Conservation (phyloP, 2,329 filamentous ascomycete species). For the Periconia digitata region DNA sequence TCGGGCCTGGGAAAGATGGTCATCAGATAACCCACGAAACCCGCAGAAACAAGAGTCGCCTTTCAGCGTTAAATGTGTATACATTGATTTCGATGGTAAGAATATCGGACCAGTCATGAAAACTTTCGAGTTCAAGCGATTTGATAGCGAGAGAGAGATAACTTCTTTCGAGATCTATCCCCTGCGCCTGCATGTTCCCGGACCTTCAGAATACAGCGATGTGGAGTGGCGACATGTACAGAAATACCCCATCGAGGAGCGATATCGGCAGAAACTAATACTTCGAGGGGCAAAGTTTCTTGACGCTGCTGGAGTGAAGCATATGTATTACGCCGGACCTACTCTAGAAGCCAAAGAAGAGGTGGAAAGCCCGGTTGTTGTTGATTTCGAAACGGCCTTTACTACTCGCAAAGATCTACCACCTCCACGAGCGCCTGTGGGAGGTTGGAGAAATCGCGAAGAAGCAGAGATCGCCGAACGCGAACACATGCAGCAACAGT, state of each 20-base stretch:
- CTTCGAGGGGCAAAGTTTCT: constrained; percentile 2
- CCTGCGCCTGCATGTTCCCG: constrained; percentile 9
- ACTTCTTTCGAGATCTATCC: constrained; percentile 28
- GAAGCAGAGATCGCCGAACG: neutral
- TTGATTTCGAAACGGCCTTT: constrained; percentile 8
- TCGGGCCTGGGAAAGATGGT: constrained; percentile 5
- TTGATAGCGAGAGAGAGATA: constrained; percentile 26
- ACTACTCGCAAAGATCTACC: neutral
- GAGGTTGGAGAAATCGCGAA: no score
- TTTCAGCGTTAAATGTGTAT: constrained; percentile 11
- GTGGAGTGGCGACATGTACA: neutral
- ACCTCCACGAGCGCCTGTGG: neutral
- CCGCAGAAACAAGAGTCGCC: neutral
- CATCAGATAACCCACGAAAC: neutral
- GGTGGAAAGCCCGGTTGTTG: constrained; percentile 6
- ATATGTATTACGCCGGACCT: constrained; percentile 7
- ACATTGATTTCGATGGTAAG: constrained; percentile 38
- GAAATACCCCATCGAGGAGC: neutral
- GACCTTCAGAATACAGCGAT: neutral
- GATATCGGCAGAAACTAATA: constrained; percentile 4
- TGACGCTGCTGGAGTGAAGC: neutral
- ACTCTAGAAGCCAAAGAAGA: constrained; percentile 1
- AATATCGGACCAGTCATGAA: constrained; percentile 26
- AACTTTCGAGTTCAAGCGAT: constrained; percentile 22
- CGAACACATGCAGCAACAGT: neutral